phyloP scores from a whole-genome alignment of 257 asterid species.

The Primulina eburnea region DNA sequence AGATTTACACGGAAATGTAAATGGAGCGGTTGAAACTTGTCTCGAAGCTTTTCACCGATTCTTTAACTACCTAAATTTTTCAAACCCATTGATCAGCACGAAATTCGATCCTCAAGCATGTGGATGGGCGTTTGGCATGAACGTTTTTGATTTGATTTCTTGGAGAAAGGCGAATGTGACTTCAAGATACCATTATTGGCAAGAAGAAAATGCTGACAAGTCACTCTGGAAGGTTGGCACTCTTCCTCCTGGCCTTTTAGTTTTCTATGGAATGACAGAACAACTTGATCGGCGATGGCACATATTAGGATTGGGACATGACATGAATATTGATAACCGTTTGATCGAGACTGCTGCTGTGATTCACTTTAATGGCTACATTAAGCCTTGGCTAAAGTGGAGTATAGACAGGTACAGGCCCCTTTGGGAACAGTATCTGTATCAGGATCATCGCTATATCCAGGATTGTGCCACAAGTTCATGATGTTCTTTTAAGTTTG shows the following conservation, averaged over 20 bases:
- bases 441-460: slow-evolving; percentile 56
- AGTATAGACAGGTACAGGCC: slow-evolving; percentile 74
- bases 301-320: slow-evolving; percentile 77
- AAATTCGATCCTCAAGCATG: slow-evolving; percentile 89
- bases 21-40: slow-evolving; percentile 94
- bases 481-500: slow-evolving; percentile 31
- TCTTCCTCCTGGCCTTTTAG: slow-evolving; percentile 80
- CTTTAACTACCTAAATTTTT: slow-evolving; percentile 77
- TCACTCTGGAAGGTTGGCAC: slow-evolving; percentile 84
- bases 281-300: slow-evolving; percentile 95
- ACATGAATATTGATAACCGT: slow-evolving; percentile 58
- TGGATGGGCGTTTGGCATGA: slow-evolving; percentile 96
- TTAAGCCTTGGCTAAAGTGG: slow-evolving; percentile 91
- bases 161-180: slow-evolving; percentile 83
- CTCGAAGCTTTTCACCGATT: slow-evolving; percentile 82
- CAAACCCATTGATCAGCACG: slow-evolving; percentile 70
- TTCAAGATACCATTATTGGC: slow-evolving; percentile 68
- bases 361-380: slow-evolving; percentile 76
- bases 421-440: slow-evolving; percentile 72
- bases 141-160: slow-evolving; percentile 69
- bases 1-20: slow-evolving; percentile 85
- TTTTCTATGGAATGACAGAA: slow-evolving; percentile 77
- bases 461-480: slow-evolving; percentile 62
- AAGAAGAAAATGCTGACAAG: slow-evolving; percentile 49
- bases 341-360: slow-evolving; percentile 86